Conservation (phyloP, 148 eudicot species). For the Silene conica region DNA sequence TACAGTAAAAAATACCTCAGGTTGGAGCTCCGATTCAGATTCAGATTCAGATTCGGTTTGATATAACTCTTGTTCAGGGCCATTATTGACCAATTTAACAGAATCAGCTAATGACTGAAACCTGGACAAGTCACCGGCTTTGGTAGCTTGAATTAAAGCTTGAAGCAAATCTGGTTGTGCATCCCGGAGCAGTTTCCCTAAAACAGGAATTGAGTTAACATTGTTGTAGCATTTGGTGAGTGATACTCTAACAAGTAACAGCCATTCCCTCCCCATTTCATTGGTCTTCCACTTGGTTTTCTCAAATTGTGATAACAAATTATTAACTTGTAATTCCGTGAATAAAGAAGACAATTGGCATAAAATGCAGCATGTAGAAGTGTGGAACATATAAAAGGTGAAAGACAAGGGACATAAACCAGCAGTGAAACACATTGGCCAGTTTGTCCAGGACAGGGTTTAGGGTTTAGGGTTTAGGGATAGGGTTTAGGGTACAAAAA, state of each 20-base stretch:
- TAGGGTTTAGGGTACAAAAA: too few species aligned
- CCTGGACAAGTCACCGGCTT: constrained; percentile 65
- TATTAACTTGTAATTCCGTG: too few species aligned
- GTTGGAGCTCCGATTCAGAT: constrained; percentile 43
- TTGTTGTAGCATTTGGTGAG: not conserved
- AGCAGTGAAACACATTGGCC: too few species aligned
- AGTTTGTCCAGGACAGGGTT: too few species aligned
- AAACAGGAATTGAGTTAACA: not conserved
- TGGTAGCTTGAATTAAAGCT: constrained; percentile 75
- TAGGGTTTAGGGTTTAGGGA: too few species aligned
- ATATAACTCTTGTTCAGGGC: constrained; percentile 36
- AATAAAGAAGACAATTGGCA: too few species aligned
- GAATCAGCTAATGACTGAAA: constrained; percentile 48
- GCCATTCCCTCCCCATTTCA: too few species aligned
- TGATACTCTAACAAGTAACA: too few species aligned
- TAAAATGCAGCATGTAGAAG: not conserved
- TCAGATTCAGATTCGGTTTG: constrained; percentile 31
- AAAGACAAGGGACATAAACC: not conserved
- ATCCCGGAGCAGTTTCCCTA: constrained; percentile 78
- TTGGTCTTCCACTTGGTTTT: too few species aligned
- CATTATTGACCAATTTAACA: constrained; percentile 23
- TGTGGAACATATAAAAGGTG: not conserved
- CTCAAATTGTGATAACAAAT: too few species aligned
- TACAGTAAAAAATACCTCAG: constrained; percentile 19
- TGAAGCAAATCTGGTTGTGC: constrained; percentile 72